Conservation (phyloP, 495 filamentous ascomycete species). For the Parathielavia appendiculata region DNA sequence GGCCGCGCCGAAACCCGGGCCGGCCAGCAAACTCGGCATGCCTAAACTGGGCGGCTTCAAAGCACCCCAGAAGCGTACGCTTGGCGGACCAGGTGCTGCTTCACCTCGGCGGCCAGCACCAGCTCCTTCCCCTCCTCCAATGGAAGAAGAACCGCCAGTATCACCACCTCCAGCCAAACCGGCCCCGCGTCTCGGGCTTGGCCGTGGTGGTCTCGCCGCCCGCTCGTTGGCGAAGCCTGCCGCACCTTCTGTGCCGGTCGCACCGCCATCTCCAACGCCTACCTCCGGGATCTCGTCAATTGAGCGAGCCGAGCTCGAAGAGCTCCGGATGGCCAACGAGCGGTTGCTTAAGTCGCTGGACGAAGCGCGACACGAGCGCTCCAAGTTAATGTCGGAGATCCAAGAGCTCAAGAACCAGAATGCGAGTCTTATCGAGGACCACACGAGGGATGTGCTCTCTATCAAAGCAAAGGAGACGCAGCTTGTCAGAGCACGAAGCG, state of each 20-base stretch:
- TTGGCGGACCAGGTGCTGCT: constrained; percentile 52
- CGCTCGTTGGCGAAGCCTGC: constrained; percentile 80
- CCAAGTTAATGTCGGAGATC: constrained; percentile 69
- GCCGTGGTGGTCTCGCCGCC: constrained; percentile 74
- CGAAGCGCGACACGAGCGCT: constrained; percentile 69
- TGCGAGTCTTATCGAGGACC: constrained; percentile 93
- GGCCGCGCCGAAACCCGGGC: constrained; percentile 54
- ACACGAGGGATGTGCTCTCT: constrained; percentile 88
- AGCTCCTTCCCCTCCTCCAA: constrained; percentile 39
- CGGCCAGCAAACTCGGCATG: constrained; percentile 56
- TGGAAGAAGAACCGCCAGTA: constrained; percentile 56
- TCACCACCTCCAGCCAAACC: constrained; percentile 39
- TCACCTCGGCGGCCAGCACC: constrained; percentile 61
- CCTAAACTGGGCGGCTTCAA: constrained; percentile 69
- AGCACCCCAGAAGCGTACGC: constrained; percentile 55
- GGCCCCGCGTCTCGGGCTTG: constrained; percentile 61
- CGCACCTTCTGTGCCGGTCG: constrained; percentile 31
- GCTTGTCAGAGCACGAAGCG: constrained; percentile 81
- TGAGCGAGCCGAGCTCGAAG: constrained; percentile 85
- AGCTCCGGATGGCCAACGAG: constrained; percentile 78
- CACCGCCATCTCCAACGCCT: constrained; percentile 46
- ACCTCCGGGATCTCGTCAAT: constrained; percentile 59
- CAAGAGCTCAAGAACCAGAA: constrained; percentile 92
- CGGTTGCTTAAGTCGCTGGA: constrained; percentile 63
- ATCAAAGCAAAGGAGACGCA: constrained; percentile 99